A percentile compares a stretch with the other conserved stretches of the same genome.
These are phyloP conservation scores for Agrocybe praecox DNA, from an alignment of 768 basidiomycete species.

Conservation along the genomic window DNA sequence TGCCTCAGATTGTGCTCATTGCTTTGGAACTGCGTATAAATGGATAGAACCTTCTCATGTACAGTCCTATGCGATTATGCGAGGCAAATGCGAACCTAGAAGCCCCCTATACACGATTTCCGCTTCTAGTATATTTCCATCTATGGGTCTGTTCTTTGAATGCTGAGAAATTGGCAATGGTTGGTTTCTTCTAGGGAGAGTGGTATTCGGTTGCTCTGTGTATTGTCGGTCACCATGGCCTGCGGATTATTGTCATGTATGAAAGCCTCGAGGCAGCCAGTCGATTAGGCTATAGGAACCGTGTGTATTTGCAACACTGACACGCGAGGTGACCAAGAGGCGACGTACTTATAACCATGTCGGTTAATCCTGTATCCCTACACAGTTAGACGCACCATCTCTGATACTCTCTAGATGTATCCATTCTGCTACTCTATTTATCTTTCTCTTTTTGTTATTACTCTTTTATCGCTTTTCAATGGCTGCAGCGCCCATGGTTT, in stretches of 20 bases:
- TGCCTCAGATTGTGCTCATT: too few relatives aligned
- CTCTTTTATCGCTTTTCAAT: constrained; percentile 19
- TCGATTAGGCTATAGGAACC: neutral
- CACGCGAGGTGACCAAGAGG: neutral
- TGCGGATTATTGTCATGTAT: neutral
- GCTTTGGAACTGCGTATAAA: too few relatives aligned
- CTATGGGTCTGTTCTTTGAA: too few relatives aligned
- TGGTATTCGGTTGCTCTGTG: too few relatives aligned
- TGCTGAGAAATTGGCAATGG: too few relatives aligned
- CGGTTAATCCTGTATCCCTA: neutral
- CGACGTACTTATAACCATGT: neutral
- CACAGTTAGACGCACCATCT: neutral
- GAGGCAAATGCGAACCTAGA: too few relatives aligned
- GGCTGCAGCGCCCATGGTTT: constrained; percentile 36
- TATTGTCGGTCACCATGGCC: too few relatives aligned
- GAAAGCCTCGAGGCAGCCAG: neutral
- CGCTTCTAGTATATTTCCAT: too few relatives aligned
- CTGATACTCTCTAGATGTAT: neutral
- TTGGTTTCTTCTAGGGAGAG: too few relatives aligned
- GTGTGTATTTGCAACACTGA: neutral
- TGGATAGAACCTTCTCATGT: too few relatives aligned
- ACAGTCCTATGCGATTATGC: too few relatives aligned
- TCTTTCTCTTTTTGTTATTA: constrained; percentile 9
- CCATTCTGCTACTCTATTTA: neutral
- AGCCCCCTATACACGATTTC: too few relatives aligned